Conservation (phyloP, 345 rosid species). For the Durio zibethinus region DNA sequence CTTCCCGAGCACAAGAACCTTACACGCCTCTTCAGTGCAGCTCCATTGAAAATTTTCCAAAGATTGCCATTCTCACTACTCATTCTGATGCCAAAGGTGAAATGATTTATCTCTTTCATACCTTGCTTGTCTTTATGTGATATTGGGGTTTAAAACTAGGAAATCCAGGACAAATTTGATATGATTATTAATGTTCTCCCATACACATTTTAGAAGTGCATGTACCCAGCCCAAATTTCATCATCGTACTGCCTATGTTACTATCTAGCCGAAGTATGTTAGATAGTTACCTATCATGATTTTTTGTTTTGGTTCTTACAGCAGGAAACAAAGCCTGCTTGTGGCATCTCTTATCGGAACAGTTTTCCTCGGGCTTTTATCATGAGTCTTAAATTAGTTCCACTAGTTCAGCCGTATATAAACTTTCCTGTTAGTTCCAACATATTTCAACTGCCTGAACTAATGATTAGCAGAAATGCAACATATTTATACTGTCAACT, state of each 20-base stretch:
- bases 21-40: neutral
- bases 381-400: neutral
- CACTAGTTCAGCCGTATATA: neutral
- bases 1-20: neutral
- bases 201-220: neutral
- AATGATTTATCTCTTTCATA: neutral
- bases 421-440: neutral
- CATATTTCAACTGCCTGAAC: neutral
- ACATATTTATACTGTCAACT: neutral
- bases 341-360: neutral
- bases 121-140: neutral
- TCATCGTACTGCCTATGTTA: neutral
- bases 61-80: neutral
- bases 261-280: neutral
- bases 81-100: conserved; percentile 13
- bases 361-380: neutral
- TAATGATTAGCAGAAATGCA: neutral
- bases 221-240: neutral
- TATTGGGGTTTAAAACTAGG: conserved; percentile 4
- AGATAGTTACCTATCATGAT: neutral
- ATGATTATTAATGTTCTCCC: neutral
- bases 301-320: neutral
- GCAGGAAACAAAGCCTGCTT: neutral
- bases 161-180: neutral
- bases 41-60: conserved; percentile 15